These are phyloP conservation scores for Priceomyces melissophilus DNA, from an alignment of 805 yeast genomes.

Conservation along the genomic window DNA sequence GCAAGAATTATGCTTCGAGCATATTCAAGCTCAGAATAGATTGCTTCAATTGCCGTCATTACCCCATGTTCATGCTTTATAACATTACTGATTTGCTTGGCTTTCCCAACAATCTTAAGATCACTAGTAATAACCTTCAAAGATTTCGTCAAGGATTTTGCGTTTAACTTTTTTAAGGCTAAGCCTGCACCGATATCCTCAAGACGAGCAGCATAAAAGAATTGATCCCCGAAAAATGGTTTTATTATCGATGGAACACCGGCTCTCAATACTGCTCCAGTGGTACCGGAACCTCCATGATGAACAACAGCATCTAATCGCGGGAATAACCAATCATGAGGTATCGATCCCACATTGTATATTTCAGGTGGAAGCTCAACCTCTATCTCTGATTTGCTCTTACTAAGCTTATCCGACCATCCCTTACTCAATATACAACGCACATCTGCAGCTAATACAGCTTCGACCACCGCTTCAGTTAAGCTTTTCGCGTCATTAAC, in stretches of 20 bases:
- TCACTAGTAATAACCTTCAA: conserved; percentile 66
- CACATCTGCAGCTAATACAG: conserved; percentile 77
- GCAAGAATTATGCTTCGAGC: conserved; percentile 55
- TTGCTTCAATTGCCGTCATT: conserved; percentile 63
- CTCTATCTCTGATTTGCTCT: conserved; percentile 28
- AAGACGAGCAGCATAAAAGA: conserved; percentile 81
- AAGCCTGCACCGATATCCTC: conserved; percentile 89
- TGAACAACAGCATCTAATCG: conserved; percentile 91
- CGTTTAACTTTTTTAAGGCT: conserved; percentile 63
- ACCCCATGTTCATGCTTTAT: conserved; percentile 83
- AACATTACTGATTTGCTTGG: conserved; percentile 56
- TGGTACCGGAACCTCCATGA: conserved; percentile 96
- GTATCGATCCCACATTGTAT: conserved; percentile 67
- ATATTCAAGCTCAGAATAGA: conserved; percentile 79
- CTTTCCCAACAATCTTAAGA: conserved; percentile 63
- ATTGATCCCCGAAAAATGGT: conserved; percentile 96
- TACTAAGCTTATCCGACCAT: conserved; percentile 77
- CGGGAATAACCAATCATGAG: conserved; percentile 94
- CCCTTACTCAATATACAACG: conserved; percentile 88
- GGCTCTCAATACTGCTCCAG: conserved; percentile 83
- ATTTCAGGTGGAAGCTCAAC: conserved; percentile 62
- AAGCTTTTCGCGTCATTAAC: conserved; percentile 77
- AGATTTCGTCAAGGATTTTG: conserved; percentile 61
- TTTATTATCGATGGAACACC: conserved; percentile 89
- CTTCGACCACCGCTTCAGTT: conserved; percentile 73